Conservation (phyloP, 1,284 basidiomycete species). For the Hemileia vastatrix region DNA sequence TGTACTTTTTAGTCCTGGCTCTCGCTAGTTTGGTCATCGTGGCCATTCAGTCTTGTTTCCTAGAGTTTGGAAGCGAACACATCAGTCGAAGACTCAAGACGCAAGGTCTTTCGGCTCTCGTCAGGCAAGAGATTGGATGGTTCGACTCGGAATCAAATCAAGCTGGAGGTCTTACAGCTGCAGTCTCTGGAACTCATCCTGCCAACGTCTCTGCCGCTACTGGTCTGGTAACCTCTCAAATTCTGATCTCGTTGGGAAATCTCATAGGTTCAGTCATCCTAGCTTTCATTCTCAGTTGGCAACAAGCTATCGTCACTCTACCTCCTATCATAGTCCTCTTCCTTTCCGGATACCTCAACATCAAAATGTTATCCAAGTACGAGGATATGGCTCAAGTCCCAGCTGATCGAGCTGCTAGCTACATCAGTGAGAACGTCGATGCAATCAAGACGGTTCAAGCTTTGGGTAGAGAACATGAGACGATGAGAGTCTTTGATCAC, state of each 20-base stretch:
- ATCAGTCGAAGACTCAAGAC: slow-evolving; percentile 33
- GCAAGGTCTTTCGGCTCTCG: slow-evolving; percentile 31
- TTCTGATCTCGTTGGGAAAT: slow-evolving; percentile 34
- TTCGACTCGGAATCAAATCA: slow-evolving; percentile 37
- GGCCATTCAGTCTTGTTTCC: slow-evolving; percentile 30
- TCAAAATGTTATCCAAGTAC: slow-evolving; percentile 34
- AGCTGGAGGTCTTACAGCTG: slow-evolving; percentile 36
- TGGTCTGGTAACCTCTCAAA: slow-evolving; percentile 35
- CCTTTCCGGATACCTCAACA: slow-evolving; percentile 33
- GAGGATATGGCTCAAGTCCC: slow-evolving; percentile 32
- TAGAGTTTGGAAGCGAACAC: slow-evolving; percentile 37
- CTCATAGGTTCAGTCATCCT: slow-evolving; percentile 36
- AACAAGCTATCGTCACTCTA: slow-evolving; percentile 31
- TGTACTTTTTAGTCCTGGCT: slow-evolving; percentile 36
- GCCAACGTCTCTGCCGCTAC: slow-evolving; percentile 36
- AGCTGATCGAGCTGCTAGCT: slow-evolving; percentile 30
- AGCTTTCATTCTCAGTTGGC: slow-evolving; percentile 36
- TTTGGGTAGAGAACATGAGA: slow-evolving; percentile 36
- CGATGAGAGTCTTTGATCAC: slow-evolving; percentile 34
- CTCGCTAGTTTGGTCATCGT: slow-evolving; percentile 29
- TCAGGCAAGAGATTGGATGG: slow-evolving; percentile 40
- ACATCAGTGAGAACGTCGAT: slow-evolving; percentile 37
- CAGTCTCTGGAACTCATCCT: slow-evolving; percentile 33
- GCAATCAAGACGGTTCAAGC: slow-evolving; percentile 38
- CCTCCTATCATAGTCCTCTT: slow-evolving; percentile 35